phyloP scores from a whole-genome alignment of 1,284 basidiomycete genomes.

The Ustilago cynodontis region DNA sequence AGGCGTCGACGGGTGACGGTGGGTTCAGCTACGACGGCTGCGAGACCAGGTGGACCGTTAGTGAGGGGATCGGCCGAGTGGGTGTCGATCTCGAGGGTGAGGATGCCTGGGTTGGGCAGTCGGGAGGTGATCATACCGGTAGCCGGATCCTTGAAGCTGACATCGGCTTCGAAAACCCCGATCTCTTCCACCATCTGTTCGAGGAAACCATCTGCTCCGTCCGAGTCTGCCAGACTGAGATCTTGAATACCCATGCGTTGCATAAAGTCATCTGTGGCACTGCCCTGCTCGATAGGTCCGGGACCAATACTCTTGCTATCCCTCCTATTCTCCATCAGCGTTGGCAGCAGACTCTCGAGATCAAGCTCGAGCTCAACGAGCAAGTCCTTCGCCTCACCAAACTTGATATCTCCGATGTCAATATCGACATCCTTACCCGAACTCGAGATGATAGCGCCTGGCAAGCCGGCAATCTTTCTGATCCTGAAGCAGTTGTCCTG shows the following conservation, averaged over 20 bases:
- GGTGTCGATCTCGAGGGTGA: slow-evolving; percentile 64
- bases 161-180: slow-evolving; percentile 62
- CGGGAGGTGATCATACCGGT: slow-evolving; percentile 46
- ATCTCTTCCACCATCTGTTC: slow-evolving; percentile 64
- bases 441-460: slow-evolving; percentile 76
- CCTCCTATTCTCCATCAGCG: slow-evolving; percentile 28
- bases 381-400: slow-evolving; percentile 62
- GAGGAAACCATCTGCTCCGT: slow-evolving; percentile 42
- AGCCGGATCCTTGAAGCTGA: slow-evolving; percentile 58
- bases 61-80: slow-evolving; percentile 56
- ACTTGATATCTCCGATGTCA: slow-evolving; percentile 81
- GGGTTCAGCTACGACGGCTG: slow-evolving; percentile 59
- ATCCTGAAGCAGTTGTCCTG: slow-evolving; percentile 63
- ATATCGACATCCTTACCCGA: slow-evolving; percentile 94
- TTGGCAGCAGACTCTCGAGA: slow-evolving; percentile 50
- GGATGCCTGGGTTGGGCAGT: slow-evolving; percentile 49
- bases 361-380: slow-evolving; percentile 66
- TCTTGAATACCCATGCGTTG: slow-evolving; percentile 63
- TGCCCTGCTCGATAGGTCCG: slow-evolving; percentile 55
- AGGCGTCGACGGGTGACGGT: slow-evolving; percentile 61
- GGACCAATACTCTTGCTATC: slow-evolving; percentile 41
- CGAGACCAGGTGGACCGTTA: slow-evolving; percentile 46
- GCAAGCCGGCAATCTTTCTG: slow-evolving; percentile 60
- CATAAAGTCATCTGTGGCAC: slow-evolving; percentile 65
- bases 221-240: slow-evolving; percentile 53